phyloP scores from a whole-genome alignment of 805 yeast genomes.

The Kuraishia hungarica region DNA sequence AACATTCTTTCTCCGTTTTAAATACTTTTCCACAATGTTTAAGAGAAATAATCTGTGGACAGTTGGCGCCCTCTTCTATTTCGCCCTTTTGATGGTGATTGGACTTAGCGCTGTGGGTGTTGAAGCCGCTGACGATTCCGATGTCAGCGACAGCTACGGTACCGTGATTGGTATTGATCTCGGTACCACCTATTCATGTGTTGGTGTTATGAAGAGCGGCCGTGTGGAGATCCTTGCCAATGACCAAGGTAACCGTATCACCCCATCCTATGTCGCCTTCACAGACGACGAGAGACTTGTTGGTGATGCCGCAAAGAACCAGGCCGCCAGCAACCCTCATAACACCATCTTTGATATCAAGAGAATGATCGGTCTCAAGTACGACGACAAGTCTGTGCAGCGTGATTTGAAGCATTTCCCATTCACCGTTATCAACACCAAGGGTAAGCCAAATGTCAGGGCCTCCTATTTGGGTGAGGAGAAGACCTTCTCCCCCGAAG shows the following conservation, averaged over 20 bases:
- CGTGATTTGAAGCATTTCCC: conserved; percentile 85
- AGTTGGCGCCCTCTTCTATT: conserved; percentile 2
- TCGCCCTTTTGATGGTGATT: conserved; percentile 4
- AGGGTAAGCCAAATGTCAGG: conserved; percentile 80
- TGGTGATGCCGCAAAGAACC: conserved; percentile 98
- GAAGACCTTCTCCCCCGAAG: conserved; percentile 87
- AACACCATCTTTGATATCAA: conserved; percentile 95
- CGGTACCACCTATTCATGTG: conserved; percentile 98
- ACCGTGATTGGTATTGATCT: conserved; percentile 70
- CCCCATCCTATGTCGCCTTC: conserved; percentile 95
- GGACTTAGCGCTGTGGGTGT: conserved; percentile 4
- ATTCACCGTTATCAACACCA: conserved; percentile 66
- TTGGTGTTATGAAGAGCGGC: conserved; percentile 72
- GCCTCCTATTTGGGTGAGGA: conserved; percentile 86
- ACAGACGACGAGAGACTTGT: conserved; percentile 91
- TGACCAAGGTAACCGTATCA: conserved; percentile 98
- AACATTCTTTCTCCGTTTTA: too few relatives aligned
- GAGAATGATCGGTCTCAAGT: conserved; percentile 86
- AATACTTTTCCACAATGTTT: conserved; percentile 1
- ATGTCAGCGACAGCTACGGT: conserved; percentile 4
- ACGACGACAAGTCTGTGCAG: conserved; percentile 69
- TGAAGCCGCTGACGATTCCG: conserved; percentile 3
- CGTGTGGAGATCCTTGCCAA: conserved; percentile 93
- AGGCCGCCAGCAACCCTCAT: conserved; percentile 92
- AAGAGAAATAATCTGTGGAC: conserved; percentile 1